A percentile compares a stretch with the other conserved stretches of the same genome.
These are phyloP conservation scores for Monilinia polystroma DNA, from an alignment of 2,329 filamentous ascomycete species.

Conservation along the genomic window DNA sequence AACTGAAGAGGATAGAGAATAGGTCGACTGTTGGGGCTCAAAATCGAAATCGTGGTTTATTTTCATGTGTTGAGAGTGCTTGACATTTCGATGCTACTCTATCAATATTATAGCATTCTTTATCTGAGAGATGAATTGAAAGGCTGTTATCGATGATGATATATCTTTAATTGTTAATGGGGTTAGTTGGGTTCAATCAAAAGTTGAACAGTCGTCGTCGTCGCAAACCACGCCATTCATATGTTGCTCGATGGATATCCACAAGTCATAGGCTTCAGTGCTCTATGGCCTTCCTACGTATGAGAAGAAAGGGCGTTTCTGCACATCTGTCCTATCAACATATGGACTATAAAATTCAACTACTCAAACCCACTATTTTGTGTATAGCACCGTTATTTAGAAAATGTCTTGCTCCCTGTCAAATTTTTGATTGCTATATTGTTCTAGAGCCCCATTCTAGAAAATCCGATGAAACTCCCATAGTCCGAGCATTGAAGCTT, in stretches of 20 bases:
- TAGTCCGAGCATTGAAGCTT: not conserved
- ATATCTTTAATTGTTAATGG: too few species aligned
- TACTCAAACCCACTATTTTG: not conserved
- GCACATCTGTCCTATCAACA: not conserved
- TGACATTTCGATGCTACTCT: not conserved
- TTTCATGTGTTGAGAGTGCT: not conserved
- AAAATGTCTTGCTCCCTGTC: not conserved
- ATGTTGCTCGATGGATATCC: not conserved
- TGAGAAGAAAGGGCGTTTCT: not conserved
- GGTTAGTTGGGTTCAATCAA: not conserved
- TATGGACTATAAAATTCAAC: not conserved
- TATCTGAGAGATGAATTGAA: not conserved
- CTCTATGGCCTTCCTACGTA: not conserved
- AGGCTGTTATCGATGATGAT: too few species aligned
- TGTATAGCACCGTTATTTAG: not conserved
- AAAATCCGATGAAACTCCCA: not conserved
- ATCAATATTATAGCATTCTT: not conserved
- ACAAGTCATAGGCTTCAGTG: not conserved
- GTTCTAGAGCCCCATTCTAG: not conserved
- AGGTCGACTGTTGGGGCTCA: not conserved
- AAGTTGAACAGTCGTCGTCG: not conserved
- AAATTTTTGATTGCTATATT: not conserved
- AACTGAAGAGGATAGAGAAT: slow-evolving; percentile 12
- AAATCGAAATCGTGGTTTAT: not conserved
- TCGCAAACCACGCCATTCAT: not conserved